phyloP scores from a whole-genome alignment of 805 yeast genomes.

The Hanseniaspora pseudoguilliermondii region DNA sequence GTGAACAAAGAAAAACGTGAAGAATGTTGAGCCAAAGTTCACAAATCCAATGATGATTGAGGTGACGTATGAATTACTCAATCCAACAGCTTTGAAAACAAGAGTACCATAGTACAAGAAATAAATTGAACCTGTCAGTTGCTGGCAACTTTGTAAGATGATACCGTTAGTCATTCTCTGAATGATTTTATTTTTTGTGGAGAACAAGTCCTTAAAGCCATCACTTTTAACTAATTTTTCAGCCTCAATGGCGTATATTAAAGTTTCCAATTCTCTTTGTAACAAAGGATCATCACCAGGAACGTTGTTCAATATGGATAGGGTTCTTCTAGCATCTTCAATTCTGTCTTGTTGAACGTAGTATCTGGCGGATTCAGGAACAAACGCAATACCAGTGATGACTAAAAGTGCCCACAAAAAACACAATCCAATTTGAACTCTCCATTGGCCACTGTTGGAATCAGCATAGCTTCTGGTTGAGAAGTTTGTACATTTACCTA shows the following conservation, averaged over 20 bases:
- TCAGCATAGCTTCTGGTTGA: conserved; percentile 34
- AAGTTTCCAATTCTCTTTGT: conserved; percentile 42
- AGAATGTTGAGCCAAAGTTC: conserved; percentile 45
- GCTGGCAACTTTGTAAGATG: conserved; percentile 49
- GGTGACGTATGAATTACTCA: conserved; percentile 46
- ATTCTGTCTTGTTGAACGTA: conserved; percentile 41
- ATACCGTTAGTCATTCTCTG: conserved; percentile 39
- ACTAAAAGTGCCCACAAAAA: conserved; percentile 35
- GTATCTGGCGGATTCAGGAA: conserved; percentile 68
- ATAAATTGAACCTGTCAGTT: conserved; percentile 53
- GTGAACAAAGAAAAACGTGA: conserved; percentile 41
- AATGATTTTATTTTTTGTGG: conserved; percentile 51
- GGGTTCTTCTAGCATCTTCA: conserved; percentile 52
- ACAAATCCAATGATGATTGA: conserved; percentile 48
- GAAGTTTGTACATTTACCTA: conserved; percentile 62
- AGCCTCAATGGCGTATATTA: conserved; percentile 47
- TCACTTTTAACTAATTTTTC: conserved; percentile 53
- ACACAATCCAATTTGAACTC: conserved; percentile 53
- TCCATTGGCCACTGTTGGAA: conserved; percentile 48
- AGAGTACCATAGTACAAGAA: conserved; percentile 58
- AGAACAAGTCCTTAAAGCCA: conserved; percentile 50
- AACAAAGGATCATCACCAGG: conserved; percentile 42
- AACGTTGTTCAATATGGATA: conserved; percentile 48
- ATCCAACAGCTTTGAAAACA: conserved; percentile 49
- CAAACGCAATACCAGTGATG: conserved; percentile 32